Base-by-base conservation (phyloP, 2,329 filamentous ascomycete species). In the Pestalotiopsis sp. region DNA sequence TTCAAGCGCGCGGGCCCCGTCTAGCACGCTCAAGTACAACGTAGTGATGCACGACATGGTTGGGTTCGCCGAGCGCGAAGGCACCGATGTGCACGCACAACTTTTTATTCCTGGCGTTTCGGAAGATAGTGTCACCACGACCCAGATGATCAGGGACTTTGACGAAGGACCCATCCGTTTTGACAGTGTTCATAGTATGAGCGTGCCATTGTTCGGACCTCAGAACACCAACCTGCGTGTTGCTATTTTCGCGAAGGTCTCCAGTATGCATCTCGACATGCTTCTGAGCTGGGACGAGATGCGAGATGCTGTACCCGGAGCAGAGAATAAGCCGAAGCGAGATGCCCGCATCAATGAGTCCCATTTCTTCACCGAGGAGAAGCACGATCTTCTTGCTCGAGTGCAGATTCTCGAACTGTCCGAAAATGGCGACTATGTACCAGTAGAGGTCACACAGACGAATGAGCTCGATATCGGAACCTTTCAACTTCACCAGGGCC, bases 221-320 rank as follows among this genome's bases (percentile, higher is more conserved):
- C 88, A 88, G 25, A 91, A 92, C 61, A 90, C 94, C 1, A 92
- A 90, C 27, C 81, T 99, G 66, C 90, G 96, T 67, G 92, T 97
- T 9, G 94, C 94, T 63, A 92, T 99, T 70, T 98, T 97, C 78
- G 95, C 96, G 20, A 92, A 92, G 76, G 93, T 97, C 45, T 96
- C 94, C 1, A 84, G 91, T 0, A 98, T 98, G 91, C 96, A 99
- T 81, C 87, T 99, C 25, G 96, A 99, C 80, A 98, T 97, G 82
- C 86, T 99, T 64, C 88, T 98, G 13, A 99, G 96, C 81, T 99
- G 96, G 96, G 96, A 99, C 78, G 96, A 98, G 75, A 98, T 99
- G 91, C 91, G 95, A 69, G 95, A 99, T 79, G 87, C 88, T 20
- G 85, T 90, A 64, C 86, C 87, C 2, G 87, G 88, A 71, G 87